Conservation (phyloP, 148 eudicot genomes). For the Arbutus unedo region DNA sequence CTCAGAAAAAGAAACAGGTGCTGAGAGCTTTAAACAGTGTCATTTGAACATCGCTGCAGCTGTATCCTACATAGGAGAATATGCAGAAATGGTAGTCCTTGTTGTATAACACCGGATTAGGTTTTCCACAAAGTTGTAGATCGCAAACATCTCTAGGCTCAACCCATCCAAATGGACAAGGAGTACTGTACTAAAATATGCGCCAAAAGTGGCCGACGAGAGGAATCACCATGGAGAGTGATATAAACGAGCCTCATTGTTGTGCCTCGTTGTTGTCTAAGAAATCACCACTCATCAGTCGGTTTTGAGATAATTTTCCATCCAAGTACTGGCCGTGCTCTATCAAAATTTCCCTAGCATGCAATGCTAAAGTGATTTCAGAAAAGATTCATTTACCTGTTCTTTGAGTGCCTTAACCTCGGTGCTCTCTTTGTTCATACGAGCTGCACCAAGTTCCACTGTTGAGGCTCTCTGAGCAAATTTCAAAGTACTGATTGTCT, state of each 20-base stretch:
- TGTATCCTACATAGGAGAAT: neutral
- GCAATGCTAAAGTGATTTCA: neutral
- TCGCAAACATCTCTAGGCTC: neutral
- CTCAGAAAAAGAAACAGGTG: neutral
- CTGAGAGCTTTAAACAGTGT: neutral
- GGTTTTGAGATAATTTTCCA: neutral
- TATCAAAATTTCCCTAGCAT: neutral
- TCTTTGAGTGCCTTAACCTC: conserved; percentile 74
- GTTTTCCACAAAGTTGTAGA: conserved; percentile 1
- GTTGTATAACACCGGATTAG: neutral
- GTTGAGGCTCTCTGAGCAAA: conserved; percentile 86
- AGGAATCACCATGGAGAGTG: neutral
- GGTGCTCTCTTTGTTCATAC: conserved; percentile 55
- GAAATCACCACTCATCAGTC: neutral
- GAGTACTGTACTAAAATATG: neutral
- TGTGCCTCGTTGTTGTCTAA: neutral
- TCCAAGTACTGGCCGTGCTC: neutral
- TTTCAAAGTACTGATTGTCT: conserved; percentile 70
- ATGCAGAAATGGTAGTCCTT: neutral
- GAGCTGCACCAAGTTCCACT: conserved; percentile 78
- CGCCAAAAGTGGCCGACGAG: neutral
- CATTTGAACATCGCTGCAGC: neutral
- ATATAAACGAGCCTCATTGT: neutral
- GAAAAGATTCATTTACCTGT: conserved; percentile 37
- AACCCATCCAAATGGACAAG: neutral